Base-by-base conservation (phyloP, 768 basidiomycete genomes). In the Suillus placidus region DNA sequence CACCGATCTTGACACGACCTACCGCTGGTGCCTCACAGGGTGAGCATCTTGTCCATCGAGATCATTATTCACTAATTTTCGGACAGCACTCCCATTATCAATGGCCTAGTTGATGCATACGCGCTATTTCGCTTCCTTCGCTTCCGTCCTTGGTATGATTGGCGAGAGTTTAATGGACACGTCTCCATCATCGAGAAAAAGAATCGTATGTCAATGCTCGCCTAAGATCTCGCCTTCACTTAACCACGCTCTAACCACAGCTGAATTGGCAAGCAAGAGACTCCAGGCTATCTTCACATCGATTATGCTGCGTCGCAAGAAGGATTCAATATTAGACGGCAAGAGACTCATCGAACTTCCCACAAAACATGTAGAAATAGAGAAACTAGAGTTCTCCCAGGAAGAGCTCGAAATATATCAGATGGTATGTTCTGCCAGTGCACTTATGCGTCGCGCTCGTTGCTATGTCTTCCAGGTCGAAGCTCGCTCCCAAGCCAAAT, bases 21-120 rank as follows among this genome's bases (percentile, higher is more conserved):
- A 87, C 71, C 81, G 89, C 45, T 93, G 92, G 92, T 85, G 84
- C 67, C 76, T 91, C 10, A 91, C 88, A 32, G 88, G 87, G 82
- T 84, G 71, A 23, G 79, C n/a, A 34, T 65, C 4, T 32, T 18
- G 54, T 62, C 74, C 23, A 54, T 42, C 30, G 45, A 34, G n/a
- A 55, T 40, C 42, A 26, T 8, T n/a, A 60, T 61, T 63, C 30
- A 26, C 45, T 34, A 16, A 63, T 43, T 54, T 62, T 42, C 62
- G 32, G 3, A 20, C 51, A 85, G 87, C 1, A 90, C 89, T 0
- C 87, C 88, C 0, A 86, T 92, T 66, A 83, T 88, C 62, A 93
- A 92, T 69, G 73, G 76, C 14, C 80, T 91, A 23, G 71, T 74
- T 1, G 91, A 92, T 72, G 80, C 83, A 1, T 92, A 80, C 67